phyloP scores from a whole-genome alignment of 2,329 filamentous ascomycete genomes.

The Didymellaceae sp. region DNA sequence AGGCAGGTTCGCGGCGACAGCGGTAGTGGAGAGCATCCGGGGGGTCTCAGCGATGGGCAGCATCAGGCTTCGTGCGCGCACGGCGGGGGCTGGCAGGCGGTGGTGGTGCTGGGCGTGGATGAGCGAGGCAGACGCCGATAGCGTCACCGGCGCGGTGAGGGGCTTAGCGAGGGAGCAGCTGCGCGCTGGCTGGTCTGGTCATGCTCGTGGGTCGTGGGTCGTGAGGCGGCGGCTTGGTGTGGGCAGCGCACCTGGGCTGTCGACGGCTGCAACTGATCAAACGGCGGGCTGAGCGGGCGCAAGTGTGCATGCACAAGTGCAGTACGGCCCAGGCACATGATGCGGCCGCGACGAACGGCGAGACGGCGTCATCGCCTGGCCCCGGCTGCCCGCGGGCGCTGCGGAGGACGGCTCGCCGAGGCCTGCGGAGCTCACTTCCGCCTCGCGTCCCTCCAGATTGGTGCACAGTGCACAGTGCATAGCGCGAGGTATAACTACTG shows the following conservation, averaged over 20 bases:
- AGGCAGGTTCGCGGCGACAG: neutral
- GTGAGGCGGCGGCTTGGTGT: neutral
- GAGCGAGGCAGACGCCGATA: neutral
- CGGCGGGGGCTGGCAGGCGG: neutral
- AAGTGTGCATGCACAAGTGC: neutral
- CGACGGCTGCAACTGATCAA: constrained; percentile 1
- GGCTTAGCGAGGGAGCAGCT: constrained; percentile 9
- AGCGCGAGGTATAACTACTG: too few species aligned
- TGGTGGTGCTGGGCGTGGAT: too few species aligned
- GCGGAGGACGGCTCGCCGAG: neutral
- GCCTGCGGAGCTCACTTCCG: neutral
- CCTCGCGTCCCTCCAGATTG: neutral
- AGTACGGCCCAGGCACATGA: constrained; percentile 2
- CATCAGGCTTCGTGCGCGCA: constrained; percentile 3
- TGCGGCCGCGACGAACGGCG: too few species aligned
- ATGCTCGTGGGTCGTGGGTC: neutral
- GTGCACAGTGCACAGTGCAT: too few species aligned
- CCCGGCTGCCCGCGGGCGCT: neutral
- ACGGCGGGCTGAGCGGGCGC: constrained; percentile 6
- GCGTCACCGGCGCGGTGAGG: neutral
- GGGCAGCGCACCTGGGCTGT: neutral
- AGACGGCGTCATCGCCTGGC: neutral
- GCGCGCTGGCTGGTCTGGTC: constrained; percentile 2
- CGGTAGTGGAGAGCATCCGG: neutral
- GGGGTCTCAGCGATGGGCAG: constrained; percentile 1